Base-by-base conservation (phyloP, 148 eudicot species). In the Diospyros kaki region DNA sequence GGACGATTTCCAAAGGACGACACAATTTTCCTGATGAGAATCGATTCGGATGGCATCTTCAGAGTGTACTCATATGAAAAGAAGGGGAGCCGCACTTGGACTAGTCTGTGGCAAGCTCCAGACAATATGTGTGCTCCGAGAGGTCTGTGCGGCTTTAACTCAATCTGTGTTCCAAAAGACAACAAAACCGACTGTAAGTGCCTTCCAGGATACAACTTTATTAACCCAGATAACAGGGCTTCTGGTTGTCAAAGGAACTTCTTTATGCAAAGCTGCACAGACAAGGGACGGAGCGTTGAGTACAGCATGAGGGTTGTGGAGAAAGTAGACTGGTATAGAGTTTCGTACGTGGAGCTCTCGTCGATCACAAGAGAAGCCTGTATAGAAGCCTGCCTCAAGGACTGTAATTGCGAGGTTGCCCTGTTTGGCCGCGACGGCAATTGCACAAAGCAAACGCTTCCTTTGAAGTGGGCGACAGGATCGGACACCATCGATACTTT, bases 21-120 rank as follows among this genome's bases (percentile, higher is more conserved):
- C 15, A 60, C 52, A 1, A 18, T 76, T 10, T 76, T 52, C 61
- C 59, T 56, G 0, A 6, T 61, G 77, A 79, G 50, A 66, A 6
- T 79, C 6, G 84, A 81, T 74, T 52, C 12, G 9, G 87, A 79
- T 66, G 87, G 87, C n/a, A 79, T 84, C n/a, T 56, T 84, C 39
- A 72, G 84, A 48, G 11, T 79, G 56, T 81, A 84, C 67, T 81
- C 76, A 0, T 46, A 9, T 2, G 59, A 41, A 3, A 18, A 62
- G 56, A 66, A 63, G 18, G 39, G 6, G 56, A 56, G 11, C 9
- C 73, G 67, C 40, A 69, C 61, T 43, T 73, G 66, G 70, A 68
- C 80, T 3, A 14, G 61, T 13, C 2, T 4, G 61, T 84, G 84
- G 87, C 0, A 40, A 12, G 66, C 83, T 38, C 5, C 81, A 2